phyloP scores from a whole-genome alignment of 2,329 filamentous ascomycete genomes.

The Metarhizium guizhouense region DNA sequence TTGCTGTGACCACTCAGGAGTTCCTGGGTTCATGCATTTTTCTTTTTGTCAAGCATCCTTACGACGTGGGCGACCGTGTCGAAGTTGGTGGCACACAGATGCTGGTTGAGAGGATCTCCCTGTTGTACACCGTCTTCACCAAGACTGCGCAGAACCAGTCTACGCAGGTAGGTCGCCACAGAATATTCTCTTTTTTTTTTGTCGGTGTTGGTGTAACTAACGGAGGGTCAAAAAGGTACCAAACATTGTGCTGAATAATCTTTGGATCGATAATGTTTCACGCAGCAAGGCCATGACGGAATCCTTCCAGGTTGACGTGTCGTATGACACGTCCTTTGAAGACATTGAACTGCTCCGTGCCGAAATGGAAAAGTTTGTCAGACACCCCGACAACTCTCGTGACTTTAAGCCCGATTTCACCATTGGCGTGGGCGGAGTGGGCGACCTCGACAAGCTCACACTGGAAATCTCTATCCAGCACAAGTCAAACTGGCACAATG shows the following conservation, averaged over 20 bases:
- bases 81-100: slow-evolving; percentile 65
- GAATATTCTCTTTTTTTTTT: not conserved
- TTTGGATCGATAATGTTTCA: slow-evolving; percentile 94
- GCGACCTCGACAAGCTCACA: slow-evolving; percentile 79
- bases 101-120: slow-evolving; percentile 85
- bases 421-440: slow-evolving; percentile 69
- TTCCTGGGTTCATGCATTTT: slow-evolving; percentile 98
- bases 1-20: slow-evolving; percentile 85
- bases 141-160: slow-evolving; percentile 74
- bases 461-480: slow-evolving; percentile 79
- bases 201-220: not conserved
- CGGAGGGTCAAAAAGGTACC: slow-evolving; percentile 58
- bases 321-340: slow-evolving; percentile 80
- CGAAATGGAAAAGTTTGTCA: slow-evolving; percentile 82
- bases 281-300: slow-evolving; percentile 90
- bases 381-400: slow-evolving; percentile 72
- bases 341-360: slow-evolving; percentile 77
- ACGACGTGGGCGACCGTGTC: slow-evolving; percentile 89
- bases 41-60: slow-evolving; percentile 96
- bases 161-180: slow-evolving; percentile 36
- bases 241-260: slow-evolving; percentile 82
- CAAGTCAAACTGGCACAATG: slow-evolving; percentile 90
- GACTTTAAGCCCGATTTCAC: slow-evolving; percentile 84
- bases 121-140: slow-evolving; percentile 88
- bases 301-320: slow-evolving; percentile 68